A percentile compares a stretch with the other conserved stretches of the same genome.
phyloP scores from a whole-genome alignment of 2,329 filamentous ascomycete species.

The Monosporascus cannonballus region DNA sequence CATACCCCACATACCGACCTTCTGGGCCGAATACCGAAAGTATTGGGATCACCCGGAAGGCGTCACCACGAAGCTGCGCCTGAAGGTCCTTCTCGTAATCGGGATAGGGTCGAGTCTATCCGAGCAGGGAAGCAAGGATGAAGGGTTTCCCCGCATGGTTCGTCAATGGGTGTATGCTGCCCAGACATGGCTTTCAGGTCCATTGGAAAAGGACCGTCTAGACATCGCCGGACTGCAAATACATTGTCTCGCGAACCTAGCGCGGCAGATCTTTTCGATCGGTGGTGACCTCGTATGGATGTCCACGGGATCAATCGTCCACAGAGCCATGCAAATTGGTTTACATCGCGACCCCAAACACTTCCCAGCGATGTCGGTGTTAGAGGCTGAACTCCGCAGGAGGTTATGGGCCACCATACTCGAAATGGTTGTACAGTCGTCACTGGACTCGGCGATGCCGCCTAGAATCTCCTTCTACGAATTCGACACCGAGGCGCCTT shows the following conservation, averaged over 20 bases:
- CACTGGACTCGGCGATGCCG: constrained; percentile 33
- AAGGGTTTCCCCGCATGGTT: constrained; percentile 20
- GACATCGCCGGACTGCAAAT: constrained; percentile 31
- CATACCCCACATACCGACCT: constrained; percentile 47
- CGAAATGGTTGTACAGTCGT: constrained; percentile 32
- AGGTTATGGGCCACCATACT: constrained; percentile 38
- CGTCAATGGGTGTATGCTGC: constrained; percentile 35
- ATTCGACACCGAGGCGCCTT: constrained; percentile 32
- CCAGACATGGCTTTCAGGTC: constrained; percentile 34
- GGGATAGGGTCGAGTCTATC: constrained; percentile 32
- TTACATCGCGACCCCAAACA: constrained; percentile 36
- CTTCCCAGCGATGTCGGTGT: constrained; percentile 26
- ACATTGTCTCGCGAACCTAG: constrained; percentile 32
- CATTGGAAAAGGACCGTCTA: constrained; percentile 31
- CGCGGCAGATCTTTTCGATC: constrained; percentile 34
- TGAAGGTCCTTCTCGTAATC: constrained; percentile 35
- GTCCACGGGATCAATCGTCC: constrained; percentile 33
- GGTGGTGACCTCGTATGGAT: constrained; percentile 36
- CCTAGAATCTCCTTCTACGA: constrained; percentile 32
- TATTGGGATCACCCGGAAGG: constrained; percentile 36
- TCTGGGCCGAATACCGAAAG: constrained; percentile 40
- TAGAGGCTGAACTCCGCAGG: constrained; percentile 33
- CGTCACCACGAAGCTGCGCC: constrained; percentile 16
- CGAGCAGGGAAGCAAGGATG: constrained; percentile 15
- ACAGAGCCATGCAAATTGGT: constrained; percentile 39